These are phyloP conservation scores for Agroathelia rolfsii DNA, from an alignment of 1,284 basidiomycete genomes.

Conservation along the genomic window DNA sequence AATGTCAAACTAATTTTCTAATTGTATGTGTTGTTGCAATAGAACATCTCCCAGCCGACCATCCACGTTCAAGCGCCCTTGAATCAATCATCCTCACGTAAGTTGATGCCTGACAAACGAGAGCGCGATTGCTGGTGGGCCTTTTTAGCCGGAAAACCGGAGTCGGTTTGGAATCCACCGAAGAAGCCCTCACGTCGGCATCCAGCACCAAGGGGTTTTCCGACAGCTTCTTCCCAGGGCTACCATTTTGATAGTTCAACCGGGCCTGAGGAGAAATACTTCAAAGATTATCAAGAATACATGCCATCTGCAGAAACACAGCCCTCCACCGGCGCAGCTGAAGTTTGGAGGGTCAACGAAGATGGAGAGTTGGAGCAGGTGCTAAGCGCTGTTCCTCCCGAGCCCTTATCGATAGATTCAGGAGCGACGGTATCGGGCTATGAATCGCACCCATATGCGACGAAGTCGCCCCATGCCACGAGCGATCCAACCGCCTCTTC, in stretches of 20 bases:
- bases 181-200: too few species aligned
- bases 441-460: too few species aligned
- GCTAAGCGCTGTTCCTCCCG: conserved; percentile 22
- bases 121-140: conserved; percentile 70
- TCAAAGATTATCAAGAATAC: conserved; percentile 13
- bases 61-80: conserved; percentile 32
- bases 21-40: conserved; percentile 3
- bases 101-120: conserved; percentile 53
- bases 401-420: too few species aligned
- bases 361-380: conserved; percentile 31
- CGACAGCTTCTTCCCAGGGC: too few species aligned
- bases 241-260: too few species aligned
- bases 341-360: conserved; percentile 24
- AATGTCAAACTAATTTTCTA: conserved; percentile 5
- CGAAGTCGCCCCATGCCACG: too few species aligned
- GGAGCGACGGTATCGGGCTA: too few species aligned
- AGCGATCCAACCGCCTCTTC: not conserved
- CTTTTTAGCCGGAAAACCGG: conserved; percentile 60
- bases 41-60: conserved; percentile 61
- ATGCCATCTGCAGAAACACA: conserved; percentile 11
- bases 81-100: conserved; percentile 18
- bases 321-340: conserved; percentile 37
- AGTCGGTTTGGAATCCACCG: conserved; percentile 52
- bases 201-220: conserved; percentile 1
- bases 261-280: too few species aligned